Evolutionary conservation across 495 filamentous ascomycete species (phyloP).

Genomic region (Daldinia loculata): DNA sequence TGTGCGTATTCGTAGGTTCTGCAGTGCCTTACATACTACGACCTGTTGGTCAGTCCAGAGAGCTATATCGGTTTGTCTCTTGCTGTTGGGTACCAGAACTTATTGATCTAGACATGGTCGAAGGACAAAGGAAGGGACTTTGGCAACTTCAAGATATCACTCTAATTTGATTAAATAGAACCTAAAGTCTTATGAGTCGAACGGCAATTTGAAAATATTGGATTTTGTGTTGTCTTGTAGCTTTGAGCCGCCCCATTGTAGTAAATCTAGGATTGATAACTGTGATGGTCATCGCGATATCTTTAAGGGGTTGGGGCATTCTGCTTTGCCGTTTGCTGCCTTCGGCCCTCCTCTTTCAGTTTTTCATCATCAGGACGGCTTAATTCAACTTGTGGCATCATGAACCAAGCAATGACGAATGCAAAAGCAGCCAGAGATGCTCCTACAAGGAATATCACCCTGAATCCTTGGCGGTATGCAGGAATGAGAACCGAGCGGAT

Average conservation of each 20-base stretch:
- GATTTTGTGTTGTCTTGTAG: neutral
- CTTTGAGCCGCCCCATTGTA: neutral
- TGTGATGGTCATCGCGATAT: neutral
- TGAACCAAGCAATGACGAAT: conserved; percentile 52
- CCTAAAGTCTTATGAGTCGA: neutral
- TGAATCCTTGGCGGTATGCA: conserved; percentile 59
- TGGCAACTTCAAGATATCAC: conserved; percentile 25
- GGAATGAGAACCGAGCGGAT: conserved; percentile 53
- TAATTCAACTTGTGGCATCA: conserved; percentile 60
- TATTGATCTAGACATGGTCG: conserved; percentile 7
- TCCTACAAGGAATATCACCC: conserved; percentile 60
- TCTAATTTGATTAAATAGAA: conserved; percentile 1
- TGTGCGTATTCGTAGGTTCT: conserved; percentile 12
- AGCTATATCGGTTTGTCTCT: conserved; percentile 8
- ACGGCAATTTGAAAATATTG: neutral
- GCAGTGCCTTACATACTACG: conserved; percentile 21
- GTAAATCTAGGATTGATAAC: neutral
- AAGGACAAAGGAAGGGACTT: neutral
- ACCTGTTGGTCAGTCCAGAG: neutral
- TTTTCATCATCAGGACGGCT: conserved; percentile 56
- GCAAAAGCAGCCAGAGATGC: conserved; percentile 58
- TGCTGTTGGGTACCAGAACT: conserved; percentile 24
- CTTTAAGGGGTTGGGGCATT: conserved; percentile 9
- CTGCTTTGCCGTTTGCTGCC: conserved; percentile 25
- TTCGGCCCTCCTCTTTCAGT: conserved; percentile 56